Base-by-base conservation (phyloP, 768 basidiomycete species). In the Leccinum aurantiacum region DNA sequence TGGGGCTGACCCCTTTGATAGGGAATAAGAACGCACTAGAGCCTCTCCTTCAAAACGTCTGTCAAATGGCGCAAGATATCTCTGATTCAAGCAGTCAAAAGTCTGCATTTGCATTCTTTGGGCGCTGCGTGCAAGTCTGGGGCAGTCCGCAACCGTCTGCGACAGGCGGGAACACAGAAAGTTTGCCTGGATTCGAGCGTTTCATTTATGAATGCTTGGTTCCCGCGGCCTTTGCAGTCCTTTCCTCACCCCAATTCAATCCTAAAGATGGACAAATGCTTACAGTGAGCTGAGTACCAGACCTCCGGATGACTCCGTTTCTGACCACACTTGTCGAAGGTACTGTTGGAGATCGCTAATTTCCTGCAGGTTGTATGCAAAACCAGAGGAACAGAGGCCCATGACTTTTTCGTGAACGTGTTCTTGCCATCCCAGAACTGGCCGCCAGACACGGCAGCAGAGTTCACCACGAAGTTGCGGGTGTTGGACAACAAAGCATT, bases 371-470 rank as follows among this genome's bases (percentile, higher is more conserved):
- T 83, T 0, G 82, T 96, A 8, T 83, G 85, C 64, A 87, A 85
- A 70, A 87, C 85, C 13, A 79, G 97, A 63, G 91, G 91, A 1
- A 75, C 83, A 53, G 96, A 98, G 77, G 90, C 90, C 0, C 84
- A 89, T 70, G 83, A 88, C 56, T 96, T 89, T 74, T 84, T 99
- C 67, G 74, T 87, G 13, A 79, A 78, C 54, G 84, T 87, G 29
- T 93, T 93, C 75, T 82, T 99, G 19, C 95, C 97, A 1, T 86
- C 93, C 9, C 87, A 96, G 76, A 85, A 88, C 62, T 95, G 94
- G 84, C 95, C 97, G 33, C 75, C 82, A 22, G 86, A 90, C 48
- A 86, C 82, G 27, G 88, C 91, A 4, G 62, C 87, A 48, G 90
- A 95, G 64, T 93, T 97, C 63, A 83, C 87, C 2, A 81, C 82